Evolutionary conservation across 805 yeast species (phyloP).

Genomic region (Maudiozyma serrabonitensis): DNA sequence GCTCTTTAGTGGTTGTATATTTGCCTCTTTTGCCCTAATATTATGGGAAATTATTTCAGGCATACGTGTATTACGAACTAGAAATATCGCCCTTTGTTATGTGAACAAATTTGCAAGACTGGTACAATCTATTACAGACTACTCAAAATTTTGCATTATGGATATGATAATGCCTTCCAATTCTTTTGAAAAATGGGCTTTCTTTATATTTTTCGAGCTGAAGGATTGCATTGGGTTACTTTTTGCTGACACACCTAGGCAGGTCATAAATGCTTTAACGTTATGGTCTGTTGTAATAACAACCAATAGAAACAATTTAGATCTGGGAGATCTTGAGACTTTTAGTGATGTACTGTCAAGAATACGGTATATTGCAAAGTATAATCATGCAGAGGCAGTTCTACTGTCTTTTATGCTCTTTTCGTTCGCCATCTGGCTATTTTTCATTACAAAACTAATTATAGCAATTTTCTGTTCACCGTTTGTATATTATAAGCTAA

Average conservation of each 20-base stretch:
- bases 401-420: constrained; percentile 65
- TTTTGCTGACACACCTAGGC: constrained; percentile 79
- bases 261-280: constrained; percentile 70
- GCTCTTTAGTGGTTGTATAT: constrained; percentile 71
- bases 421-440: constrained; percentile 62
- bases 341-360: constrained; percentile 32
- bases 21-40: constrained; percentile 52
- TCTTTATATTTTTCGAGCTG: constrained; percentile 53
- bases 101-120: constrained; percentile 54
- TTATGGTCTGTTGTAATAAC: constrained; percentile 39
- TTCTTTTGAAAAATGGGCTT: constrained; percentile 56
- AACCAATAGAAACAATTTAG: constrained; percentile 22
- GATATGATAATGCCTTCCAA: constrained; percentile 53
- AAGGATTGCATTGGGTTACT: constrained; percentile 53
- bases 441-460: constrained; percentile 47
- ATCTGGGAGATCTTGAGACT: constrained; percentile 23
- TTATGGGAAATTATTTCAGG: constrained; percentile 51
- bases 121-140: constrained; percentile 46
- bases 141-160: constrained; percentile 62
- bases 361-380: constrained; percentile 45
- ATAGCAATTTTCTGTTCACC: constrained; percentile 43
- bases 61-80: constrained; percentile 43
- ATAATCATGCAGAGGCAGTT: constrained; percentile 54
- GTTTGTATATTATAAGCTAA: constrained; percentile 41
- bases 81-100: constrained; percentile 60